Conservation (phyloP, 805 yeast genomes). For the Saccharomycopsis sp. region DNA sequence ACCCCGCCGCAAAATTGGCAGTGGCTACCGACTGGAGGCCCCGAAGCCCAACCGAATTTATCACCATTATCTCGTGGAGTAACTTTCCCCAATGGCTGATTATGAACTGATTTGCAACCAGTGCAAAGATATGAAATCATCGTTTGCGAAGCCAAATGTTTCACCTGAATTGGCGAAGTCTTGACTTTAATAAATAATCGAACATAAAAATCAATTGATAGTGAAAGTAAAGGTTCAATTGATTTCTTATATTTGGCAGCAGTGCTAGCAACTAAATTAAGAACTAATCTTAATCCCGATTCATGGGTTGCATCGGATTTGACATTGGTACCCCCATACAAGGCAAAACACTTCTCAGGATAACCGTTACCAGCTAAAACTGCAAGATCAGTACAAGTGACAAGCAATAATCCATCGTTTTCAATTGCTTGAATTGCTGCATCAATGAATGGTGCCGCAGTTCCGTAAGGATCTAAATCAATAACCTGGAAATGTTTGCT, state of each 20-base stretch:
- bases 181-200: conserved; percentile 75
- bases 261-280: conserved; percentile 64
- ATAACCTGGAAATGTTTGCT: conserved; percentile 64
- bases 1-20: conserved; percentile 66
- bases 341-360: conserved; percentile 93
- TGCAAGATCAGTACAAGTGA: conserved; percentile 95
- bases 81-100: conserved; percentile 70
- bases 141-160: conserved; percentile 66
- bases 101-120: conserved; percentile 71
- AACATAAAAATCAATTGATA: conserved; percentile 90
- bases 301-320: conserved; percentile 86
- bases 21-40: conserved; percentile 49
- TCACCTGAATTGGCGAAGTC: conserved; percentile 75
- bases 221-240: conserved; percentile 78
- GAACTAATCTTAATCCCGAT: conserved; percentile 79
- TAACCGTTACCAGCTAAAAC: conserved; percentile 94
- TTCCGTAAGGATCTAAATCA: conserved; percentile 96
- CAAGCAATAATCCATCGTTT: conserved; percentile 78
- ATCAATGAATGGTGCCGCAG: conserved; percentile 93
- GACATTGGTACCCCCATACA: conserved; percentile 88
- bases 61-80: conserved; percentile 32
- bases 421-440: conserved; percentile 79
- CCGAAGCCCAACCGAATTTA: conserved; percentile 54
- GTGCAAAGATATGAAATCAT: conserved; percentile 78
- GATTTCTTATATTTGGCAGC: conserved; percentile 88